phyloP scores from a whole-genome alignment of 179 eudicot species.

The Beta macrorhiza region DNA sequence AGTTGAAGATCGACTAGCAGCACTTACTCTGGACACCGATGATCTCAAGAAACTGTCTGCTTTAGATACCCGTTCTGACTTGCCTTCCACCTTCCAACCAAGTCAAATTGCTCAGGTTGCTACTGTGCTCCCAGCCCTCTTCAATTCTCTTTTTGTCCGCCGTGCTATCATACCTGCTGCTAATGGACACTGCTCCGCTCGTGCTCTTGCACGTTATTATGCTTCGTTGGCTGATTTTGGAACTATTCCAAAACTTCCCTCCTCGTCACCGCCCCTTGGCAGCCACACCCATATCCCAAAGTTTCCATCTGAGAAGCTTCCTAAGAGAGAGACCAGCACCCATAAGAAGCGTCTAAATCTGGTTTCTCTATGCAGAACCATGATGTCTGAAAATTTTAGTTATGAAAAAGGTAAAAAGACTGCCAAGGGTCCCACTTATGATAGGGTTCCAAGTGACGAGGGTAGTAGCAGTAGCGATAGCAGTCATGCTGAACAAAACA shows the following conservation, averaged over 20 bases:
- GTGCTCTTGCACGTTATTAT: constrained; percentile 96
- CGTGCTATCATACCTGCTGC: constrained; percentile 97
- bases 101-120: constrained; percentile 48
- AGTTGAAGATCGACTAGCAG: constrained; percentile 93
- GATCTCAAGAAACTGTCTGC: constrained; percentile 59
- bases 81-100: constrained; percentile 77
- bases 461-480: constrained; percentile 30
- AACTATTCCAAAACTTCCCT: constrained; percentile 53
- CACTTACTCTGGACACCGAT: constrained; percentile 64
- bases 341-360: constrained; percentile 33
- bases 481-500: constrained; percentile 8
- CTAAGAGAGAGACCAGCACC: constrained; percentile 35
- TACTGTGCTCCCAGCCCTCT: constrained; percentile 57
- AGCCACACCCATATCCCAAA: constrained; percentile 76
- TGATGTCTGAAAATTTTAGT: constrained; percentile 41
- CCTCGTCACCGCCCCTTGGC: constrained; percentile 69
- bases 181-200: constrained; percentile 94
- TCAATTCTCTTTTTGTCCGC: constrained; percentile 71
- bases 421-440: constrained; percentile 30
- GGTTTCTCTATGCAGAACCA: constrained; percentile 39
- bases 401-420: constrained; percentile 29
- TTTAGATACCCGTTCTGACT: constrained; percentile 42
- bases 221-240: constrained; percentile 76
- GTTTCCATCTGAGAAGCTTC: constrained; percentile 42
- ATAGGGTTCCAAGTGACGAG: constrained; percentile 38